Evolutionary conservation across 2,329 filamentous ascomycete genomes (phyloP).

Genomic region (Fusarium armeniacum): DNA sequence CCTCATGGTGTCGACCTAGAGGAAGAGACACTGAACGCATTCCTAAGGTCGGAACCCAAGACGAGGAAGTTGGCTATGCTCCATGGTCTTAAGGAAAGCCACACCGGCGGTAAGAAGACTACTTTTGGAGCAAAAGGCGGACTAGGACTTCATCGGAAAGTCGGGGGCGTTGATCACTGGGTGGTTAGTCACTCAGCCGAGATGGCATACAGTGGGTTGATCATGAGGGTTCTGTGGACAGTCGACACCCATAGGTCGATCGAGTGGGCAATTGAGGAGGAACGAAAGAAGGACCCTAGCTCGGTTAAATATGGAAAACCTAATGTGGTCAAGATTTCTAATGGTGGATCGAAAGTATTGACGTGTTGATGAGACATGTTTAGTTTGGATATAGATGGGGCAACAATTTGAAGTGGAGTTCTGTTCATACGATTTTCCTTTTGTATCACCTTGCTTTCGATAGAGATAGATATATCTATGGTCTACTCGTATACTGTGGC

Average conservation of each 20-base stretch:
- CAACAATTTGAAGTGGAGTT: background rate
- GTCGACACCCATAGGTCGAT: slow-evolving; percentile 38
- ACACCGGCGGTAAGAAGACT: slow-evolving; percentile 17
- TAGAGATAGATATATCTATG: background rate
- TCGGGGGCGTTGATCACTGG: slow-evolving; percentile 45
- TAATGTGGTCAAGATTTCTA: slow-evolving; percentile 27
- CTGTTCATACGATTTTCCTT: background rate
- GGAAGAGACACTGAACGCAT: slow-evolving; percentile 36
- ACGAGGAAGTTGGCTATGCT: slow-evolving; percentile 47
- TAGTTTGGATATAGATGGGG: no score
- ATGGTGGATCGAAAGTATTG: slow-evolving; percentile 38
- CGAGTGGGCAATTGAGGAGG: slow-evolving; percentile 41
- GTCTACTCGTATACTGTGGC: no score
- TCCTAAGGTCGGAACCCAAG: slow-evolving; percentile 36
- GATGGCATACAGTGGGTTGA: slow-evolving; percentile 32
- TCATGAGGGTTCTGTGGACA: slow-evolving; percentile 33
- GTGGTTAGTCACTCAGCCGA: slow-evolving; percentile 32
- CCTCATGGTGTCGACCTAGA: slow-evolving; percentile 44
- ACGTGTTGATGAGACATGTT: background rate
- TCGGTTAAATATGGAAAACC: slow-evolving; percentile 3
- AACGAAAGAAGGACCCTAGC: slow-evolving; percentile 2
- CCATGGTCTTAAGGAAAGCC: slow-evolving; percentile 46
- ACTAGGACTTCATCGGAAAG: slow-evolving; percentile 39
- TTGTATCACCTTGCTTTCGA: background rate
- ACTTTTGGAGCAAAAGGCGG: slow-evolving; percentile 35